phyloP scores from a whole-genome alignment of 2,329 filamentous ascomycete genomes.

The Polychaeton citri region DNA sequence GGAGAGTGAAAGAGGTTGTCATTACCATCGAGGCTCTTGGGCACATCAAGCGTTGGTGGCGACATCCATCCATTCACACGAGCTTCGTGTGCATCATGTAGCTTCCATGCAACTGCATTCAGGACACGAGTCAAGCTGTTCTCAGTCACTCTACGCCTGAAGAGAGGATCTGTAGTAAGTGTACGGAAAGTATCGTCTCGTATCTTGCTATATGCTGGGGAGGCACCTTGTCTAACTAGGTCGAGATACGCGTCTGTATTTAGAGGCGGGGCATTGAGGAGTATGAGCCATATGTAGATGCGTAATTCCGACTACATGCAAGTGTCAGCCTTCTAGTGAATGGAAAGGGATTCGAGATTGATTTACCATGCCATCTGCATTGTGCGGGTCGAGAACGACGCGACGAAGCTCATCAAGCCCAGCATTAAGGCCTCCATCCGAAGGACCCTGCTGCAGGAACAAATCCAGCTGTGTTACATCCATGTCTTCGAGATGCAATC shows the following conservation, averaged over 20 bases:
- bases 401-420: constrained; percentile 58
- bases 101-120: constrained; percentile 87
- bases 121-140: constrained; percentile 87
- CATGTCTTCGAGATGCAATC: no score
- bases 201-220: constrained; percentile 92
- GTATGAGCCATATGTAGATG: constrained; percentile 91
- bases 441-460: constrained; percentile 68
- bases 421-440: constrained; percentile 52
- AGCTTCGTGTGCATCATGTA: constrained; percentile 64
- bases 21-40: constrained; percentile 35
- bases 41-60: constrained; percentile 35
- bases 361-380: constrained; percentile 67
- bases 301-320: constrained; percentile 63
- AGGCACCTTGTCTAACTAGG: constrained; percentile 84
- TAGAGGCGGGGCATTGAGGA: constrained; percentile 76
- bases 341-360: background rate
- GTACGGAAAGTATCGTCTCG: constrained; percentile 97
- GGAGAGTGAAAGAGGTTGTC: constrained; percentile 29
- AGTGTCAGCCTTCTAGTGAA: background rate
- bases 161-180: constrained; percentile 90
- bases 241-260: constrained; percentile 78
- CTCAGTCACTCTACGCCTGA: constrained; percentile 87
- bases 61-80: constrained; percentile 38
- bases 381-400: constrained; percentile 62
- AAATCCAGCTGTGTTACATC: constrained; percentile 47